Evolutionary conservation across 1,284 basidiomycete genomes (phyloP).

Genomic region (Sporisorium iseilematis-ciliati): DNA sequence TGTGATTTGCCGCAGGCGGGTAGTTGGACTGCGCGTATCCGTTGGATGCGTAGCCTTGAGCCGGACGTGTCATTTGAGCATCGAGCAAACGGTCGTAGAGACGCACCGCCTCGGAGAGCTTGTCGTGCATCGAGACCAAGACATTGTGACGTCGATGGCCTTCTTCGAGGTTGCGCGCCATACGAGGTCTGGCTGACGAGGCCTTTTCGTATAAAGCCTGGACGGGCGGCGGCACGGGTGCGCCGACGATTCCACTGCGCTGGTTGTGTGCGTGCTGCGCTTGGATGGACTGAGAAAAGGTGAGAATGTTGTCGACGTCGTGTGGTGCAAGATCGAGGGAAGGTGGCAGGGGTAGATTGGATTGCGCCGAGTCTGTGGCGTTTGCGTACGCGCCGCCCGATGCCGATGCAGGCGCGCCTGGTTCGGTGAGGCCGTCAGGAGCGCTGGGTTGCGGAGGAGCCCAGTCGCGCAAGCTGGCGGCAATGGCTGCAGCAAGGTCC

Average conservation of each 20-base stretch:
- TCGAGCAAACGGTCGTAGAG: conserved; percentile 89
- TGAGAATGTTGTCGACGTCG: conserved; percentile 66
- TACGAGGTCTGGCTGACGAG: conserved; percentile 81
- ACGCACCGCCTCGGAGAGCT: conserved; percentile 88
- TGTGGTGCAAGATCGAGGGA: conserved; percentile 61
- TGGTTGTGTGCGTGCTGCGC: conserved; percentile 52
- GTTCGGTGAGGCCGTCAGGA: conserved; percentile 45
- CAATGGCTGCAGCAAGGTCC: conserved; percentile 92
- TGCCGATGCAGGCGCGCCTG: conserved; percentile 11
- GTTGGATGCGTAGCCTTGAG: conserved; percentile 24
- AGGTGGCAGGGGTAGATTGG: conserved; percentile 52
- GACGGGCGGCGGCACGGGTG: conserved; percentile 38
- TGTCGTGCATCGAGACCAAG: conserved; percentile 90
- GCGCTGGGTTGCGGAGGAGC: conserved; percentile 60
- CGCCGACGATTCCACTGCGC: conserved; percentile 40
- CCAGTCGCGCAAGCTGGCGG: conserved; percentile 86
- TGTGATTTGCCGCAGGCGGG: conserved; percentile 2
- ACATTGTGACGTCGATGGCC: conserved; percentile 87
- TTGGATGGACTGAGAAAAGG: conserved; percentile 63
- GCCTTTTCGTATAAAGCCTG: conserved; percentile 85
- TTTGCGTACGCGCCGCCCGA: neutral
- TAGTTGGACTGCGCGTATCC: conserved; percentile 16
- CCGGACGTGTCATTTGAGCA: conserved; percentile 76
- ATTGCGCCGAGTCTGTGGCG: conserved; percentile 2
- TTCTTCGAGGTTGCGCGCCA: conserved; percentile 87